These are phyloP conservation scores for Trametes meyenii DNA, from an alignment of 768 basidiomycete genomes.

Conservation along the genomic window DNA sequence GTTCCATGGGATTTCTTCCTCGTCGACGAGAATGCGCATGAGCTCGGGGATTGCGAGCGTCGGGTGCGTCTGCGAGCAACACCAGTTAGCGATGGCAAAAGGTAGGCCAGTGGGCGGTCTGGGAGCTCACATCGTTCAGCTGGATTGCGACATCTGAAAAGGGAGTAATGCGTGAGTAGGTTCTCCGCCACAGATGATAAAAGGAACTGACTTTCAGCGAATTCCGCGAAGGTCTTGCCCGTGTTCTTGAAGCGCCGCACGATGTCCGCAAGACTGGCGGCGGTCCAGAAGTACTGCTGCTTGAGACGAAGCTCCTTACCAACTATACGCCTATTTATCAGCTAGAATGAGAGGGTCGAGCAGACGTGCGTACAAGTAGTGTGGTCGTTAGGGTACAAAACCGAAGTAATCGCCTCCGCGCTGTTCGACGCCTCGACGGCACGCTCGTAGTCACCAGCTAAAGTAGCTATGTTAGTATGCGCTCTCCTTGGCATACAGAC, in stretches of 20 bases:
- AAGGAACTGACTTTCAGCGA: constrained; percentile 72
- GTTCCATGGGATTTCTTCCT: constrained; percentile 86
- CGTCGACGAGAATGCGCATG: constrained; percentile 90
- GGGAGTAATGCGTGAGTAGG: not conserved
- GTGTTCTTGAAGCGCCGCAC: constrained; percentile 91
- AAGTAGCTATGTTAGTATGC: not conserved
- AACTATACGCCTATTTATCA: constrained; percentile 42
- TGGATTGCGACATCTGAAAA: constrained; percentile 82
- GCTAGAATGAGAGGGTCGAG: not conserved
- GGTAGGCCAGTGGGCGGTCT: constrained; percentile 26
- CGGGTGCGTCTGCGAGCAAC: constrained; percentile 76
- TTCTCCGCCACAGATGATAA: not conserved
- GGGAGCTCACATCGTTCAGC: constrained; percentile 73
- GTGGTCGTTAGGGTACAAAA: constrained; percentile 96
- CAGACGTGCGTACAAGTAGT: constrained; percentile 43
- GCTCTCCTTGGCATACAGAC: constrained; percentile 14
- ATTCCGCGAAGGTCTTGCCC: constrained; percentile 74
- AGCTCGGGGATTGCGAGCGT: constrained; percentile 94
- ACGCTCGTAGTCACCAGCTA: constrained; percentile 91
- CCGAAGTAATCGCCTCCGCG: constrained; percentile 92
- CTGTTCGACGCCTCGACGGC: constrained; percentile 88
- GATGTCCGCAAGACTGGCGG: constrained; percentile 87
- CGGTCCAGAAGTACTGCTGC: constrained; percentile 97
- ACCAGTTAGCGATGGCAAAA: not conserved
- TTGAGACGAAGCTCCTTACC: constrained; percentile 90